Base-by-base conservation (phyloP, 2,329 filamentous ascomycete genomes). In the Nemania abortiva region DNA sequence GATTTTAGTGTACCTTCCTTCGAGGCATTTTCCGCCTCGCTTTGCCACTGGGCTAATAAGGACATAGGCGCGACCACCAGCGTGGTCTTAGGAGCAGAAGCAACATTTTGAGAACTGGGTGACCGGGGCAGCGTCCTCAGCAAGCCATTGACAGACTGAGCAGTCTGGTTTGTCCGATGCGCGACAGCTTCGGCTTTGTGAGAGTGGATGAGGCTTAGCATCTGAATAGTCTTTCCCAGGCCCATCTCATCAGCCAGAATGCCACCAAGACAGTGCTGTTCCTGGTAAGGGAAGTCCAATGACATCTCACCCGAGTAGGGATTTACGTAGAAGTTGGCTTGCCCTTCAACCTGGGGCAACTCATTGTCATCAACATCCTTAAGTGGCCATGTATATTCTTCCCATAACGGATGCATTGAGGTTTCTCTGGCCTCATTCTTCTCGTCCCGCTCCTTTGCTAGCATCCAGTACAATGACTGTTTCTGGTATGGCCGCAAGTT, bases 181-280 rank as follows among this genome's bases (percentile, higher is more conserved):
- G 80, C 75, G 3, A 84, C 82, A 15, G 84, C 77, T 24, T 91
- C 85, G 3, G 89, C 91, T 70, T 88, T 89, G 78, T 98, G 93
- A 0, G 93, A 89, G 78, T 99, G 96, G 5, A 99, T 88, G 58
- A 99, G 84, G 81, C 94, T 96, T 70, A 99, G 88, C 94, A 99
- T 98, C 78, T 99, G 95, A 62, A 99, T 98, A 0, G 96, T 99
- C 83, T 99, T 99, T 39, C 96, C 96, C 1, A 99, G 85, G 55
- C 96, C 96, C 96, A 99, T 99, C 81, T 98, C 92, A 76, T 99
- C 96, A 9, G 96, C 96, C 50, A 99, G 84, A 66, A 99, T 93
- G 6, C 96, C 96, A 53, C 96, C 96, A 0, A 97, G 84, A 74
- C 96, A 99, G 78, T 97, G 93, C 77, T 98, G 96, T 76, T 98